phyloP scores from a whole-genome alignment of 768 basidiomycete genomes.

The Agrocybe praecox region DNA sequence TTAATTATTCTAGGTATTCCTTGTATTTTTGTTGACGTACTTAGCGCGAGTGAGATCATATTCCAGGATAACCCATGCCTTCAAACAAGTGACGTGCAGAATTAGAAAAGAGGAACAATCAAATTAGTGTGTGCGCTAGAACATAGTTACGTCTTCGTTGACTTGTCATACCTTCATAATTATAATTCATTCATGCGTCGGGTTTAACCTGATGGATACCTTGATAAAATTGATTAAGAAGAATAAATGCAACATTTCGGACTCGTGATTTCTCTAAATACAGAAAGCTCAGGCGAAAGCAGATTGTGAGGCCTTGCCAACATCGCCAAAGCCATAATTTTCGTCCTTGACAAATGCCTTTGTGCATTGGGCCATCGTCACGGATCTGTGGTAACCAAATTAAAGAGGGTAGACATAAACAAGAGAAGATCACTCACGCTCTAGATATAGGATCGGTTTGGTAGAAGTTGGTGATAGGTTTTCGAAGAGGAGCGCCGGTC shows the following conservation, averaged over 20 bases:
- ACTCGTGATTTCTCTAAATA: conserved; percentile 20
- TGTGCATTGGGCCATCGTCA: conserved; percentile 95
- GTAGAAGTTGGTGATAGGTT: conserved; percentile 92
- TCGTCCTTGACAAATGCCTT: conserved; percentile 83
- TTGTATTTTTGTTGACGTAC: conserved; percentile 55
- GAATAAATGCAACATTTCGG: conserved; percentile 14
- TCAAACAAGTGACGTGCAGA: conserved; percentile 9
- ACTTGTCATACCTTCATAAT: too few relatives aligned
- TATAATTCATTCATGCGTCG: too few relatives aligned
- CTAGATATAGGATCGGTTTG: conserved; percentile 94
- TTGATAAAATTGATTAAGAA: conserved; percentile 9
- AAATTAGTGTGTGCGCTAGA: background rate
- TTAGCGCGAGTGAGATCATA: conserved; percentile 49
- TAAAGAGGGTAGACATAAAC: background rate
- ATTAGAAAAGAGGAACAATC: conserved; percentile 12
- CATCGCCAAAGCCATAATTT: conserved; percentile 55
- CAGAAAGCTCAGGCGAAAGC: conserved; percentile 40
- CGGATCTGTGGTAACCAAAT: conserved; percentile 54
- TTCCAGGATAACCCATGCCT: conserved; percentile 5
- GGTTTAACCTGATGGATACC: background rate
- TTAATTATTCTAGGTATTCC: conserved; percentile 35
- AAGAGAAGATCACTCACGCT: conserved; percentile 60
- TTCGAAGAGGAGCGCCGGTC: conserved; percentile 64
- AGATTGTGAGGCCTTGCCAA: conserved; percentile 47
- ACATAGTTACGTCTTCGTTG: background rate